Evolutionary conservation across 352 stramenopile genomes (phyloP).

Genomic region (Globisporangium nodosum): DNA sequence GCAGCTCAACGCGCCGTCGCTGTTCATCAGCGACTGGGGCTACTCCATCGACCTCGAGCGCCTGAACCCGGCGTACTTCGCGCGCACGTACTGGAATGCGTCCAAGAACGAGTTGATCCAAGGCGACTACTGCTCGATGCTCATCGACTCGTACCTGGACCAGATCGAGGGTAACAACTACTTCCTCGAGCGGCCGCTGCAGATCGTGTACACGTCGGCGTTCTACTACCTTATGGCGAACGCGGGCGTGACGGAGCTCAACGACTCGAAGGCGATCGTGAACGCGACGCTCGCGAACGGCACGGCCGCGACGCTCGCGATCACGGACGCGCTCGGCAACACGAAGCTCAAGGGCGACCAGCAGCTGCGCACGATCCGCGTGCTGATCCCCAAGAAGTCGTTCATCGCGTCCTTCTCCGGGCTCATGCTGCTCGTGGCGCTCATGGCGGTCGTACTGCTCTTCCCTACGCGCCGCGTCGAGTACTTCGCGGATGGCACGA

Average conservation of each 20-base stretch:
- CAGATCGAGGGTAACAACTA: slow-evolving; percentile 42
- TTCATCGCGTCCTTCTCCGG: slow-evolving; percentile 27
- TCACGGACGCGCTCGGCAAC: slow-evolving; percentile 17
- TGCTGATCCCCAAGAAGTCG: slow-evolving; percentile 25
- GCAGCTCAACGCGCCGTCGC: slow-evolving; percentile 27
- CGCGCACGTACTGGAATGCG: slow-evolving; percentile 14
- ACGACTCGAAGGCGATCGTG: not conserved
- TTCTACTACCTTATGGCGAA: slow-evolving; percentile 49
- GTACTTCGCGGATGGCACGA: slow-evolving; percentile 21
- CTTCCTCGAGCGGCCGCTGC: slow-evolving; percentile 32
- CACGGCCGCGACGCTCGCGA: not conserved
- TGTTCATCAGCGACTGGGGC: slow-evolving; percentile 9
- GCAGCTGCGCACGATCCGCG: slow-evolving; percentile 23
- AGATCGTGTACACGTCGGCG: slow-evolving; percentile 41
- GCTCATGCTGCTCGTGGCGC: slow-evolving; percentile 15
- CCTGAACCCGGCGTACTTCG: slow-evolving; percentile 23
- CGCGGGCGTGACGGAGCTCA: slow-evolving; percentile 26
- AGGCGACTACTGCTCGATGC: slow-evolving; percentile 23
- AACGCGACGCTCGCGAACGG: not conserved
- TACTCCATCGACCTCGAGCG: slow-evolving; percentile 20
- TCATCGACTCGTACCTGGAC: slow-evolving; percentile 41
- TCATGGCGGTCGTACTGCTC: slow-evolving; percentile 23
- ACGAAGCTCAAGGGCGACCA: slow-evolving; percentile 30
- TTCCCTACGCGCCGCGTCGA: slow-evolving; percentile 20
- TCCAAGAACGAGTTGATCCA: slow-evolving; percentile 16